phyloP scores from a whole-genome alignment of 352 stramenopile genomes.

The Pythium dissotocum region DNA sequence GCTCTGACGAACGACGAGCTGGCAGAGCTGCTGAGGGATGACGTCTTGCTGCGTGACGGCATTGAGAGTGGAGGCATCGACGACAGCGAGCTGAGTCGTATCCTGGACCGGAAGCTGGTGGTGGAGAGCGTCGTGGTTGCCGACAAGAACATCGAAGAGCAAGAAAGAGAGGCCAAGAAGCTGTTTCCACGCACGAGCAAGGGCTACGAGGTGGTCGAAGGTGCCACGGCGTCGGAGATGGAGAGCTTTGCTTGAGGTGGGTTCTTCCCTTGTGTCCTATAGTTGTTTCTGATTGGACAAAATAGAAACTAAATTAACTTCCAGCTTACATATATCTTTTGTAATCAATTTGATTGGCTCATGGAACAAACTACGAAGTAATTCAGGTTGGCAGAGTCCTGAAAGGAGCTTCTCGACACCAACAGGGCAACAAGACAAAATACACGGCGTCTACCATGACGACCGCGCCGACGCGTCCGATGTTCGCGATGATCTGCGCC shows the following conservation, averaged over 20 bases:
- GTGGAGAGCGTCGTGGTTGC: constrained; percentile 72
- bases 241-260: constrained; percentile 62
- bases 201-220: constrained; percentile 83
- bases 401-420: not conserved
- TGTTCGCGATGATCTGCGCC: constrained; percentile 88
- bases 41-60: constrained; percentile 68
- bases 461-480: constrained; percentile 33
- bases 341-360: constrained; percentile 6
- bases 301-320: constrained; percentile 19
- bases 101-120: constrained; percentile 71
- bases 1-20: constrained; percentile 76
- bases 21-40: constrained; percentile 70
- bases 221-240: constrained; percentile 48
- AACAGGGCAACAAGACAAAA: constrained; percentile 1
- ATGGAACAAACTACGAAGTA: not conserved
- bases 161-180: constrained; percentile 17
- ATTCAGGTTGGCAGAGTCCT: not conserved
- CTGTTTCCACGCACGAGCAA: constrained; percentile 57
- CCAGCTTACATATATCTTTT: not conserved
- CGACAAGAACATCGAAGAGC: constrained; percentile 30
- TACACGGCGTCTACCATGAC: constrained; percentile 5
- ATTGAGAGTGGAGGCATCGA: constrained; percentile 77
- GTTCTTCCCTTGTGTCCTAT: not conserved
- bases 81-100: constrained; percentile 56
- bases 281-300: constrained; percentile 20